Percentiles rank a stretch among this genome's conserved stretches.
Evolutionary conservation across 2,329 filamentous ascomycete species (phyloP).

Genomic region (Aspergillus fumigatiaffinis): DNA sequence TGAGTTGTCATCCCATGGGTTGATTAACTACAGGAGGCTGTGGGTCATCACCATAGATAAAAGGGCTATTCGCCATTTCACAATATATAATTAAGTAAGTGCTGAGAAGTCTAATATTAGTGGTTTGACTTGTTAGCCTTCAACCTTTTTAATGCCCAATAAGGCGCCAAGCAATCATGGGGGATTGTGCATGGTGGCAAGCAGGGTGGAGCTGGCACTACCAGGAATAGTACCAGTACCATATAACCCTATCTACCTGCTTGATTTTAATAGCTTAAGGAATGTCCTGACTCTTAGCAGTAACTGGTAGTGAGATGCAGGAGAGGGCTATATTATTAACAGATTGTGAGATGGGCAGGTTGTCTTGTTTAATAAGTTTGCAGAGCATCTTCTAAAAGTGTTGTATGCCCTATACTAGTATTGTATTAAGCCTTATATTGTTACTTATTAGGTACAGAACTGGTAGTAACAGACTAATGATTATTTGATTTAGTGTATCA

Average conservation of each 20-base stretch:
- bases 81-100: background rate
- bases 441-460: background rate
- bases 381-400: conserved; percentile 1
- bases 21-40: no score
- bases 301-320: background rate
- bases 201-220: conserved; percentile 2
- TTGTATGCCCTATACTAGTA: background rate
- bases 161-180: conserved; percentile 3
- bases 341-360: conserved; percentile 1
- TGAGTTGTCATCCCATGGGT: no score
- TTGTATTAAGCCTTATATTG: background rate
- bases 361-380: conserved; percentile 2
- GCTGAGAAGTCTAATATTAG: background rate
- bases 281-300: background rate
- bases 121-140: background rate
- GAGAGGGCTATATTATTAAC: conserved; percentile 2
- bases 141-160: conserved; percentile 2
- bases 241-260: conserved; percentile 1
- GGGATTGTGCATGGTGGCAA: background rate
- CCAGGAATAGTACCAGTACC: conserved; percentile 2
- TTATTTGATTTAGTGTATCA: background rate
- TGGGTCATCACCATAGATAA: conserved; percentile 9
- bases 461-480: background rate
- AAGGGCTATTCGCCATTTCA: conserved; percentile 10
- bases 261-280: background rate